Base-by-base conservation (phyloP, 345 rosid genomes). In the Salix exigua region DNA sequence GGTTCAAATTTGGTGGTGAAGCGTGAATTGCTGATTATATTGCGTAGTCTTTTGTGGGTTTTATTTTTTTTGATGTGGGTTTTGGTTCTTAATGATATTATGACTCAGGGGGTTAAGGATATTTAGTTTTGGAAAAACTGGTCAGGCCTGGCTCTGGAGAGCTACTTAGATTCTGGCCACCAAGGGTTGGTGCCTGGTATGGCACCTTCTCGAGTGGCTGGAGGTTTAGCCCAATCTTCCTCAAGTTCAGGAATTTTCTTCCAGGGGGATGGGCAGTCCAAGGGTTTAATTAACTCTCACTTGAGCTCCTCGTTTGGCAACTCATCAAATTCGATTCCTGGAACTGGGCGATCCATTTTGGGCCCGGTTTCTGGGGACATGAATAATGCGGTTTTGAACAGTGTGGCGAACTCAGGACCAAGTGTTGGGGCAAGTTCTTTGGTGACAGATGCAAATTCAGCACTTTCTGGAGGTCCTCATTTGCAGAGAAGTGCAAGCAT, bases 401-500 rank as follows among this genome's bases (percentile, higher is more conserved):
- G 90, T 53, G 94, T 88, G 70, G 93, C 93, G 51, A 93, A 91
- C 76, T 90, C 99, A 10, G 99, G 93, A 78, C 95, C 94, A 17
- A 92, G 97, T 84, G 90, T 91, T 60, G 97, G 94, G 73, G 99
- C 99, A 21, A 93, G 99, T 81, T 93, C 98, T 11, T 79, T 96
- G 84, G 91, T 93, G 63, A 93, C 99, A 38, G 97, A 96, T 90
- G 99, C 96, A 73, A 96, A 96, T 83, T 96, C 99, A 6, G 94
- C 90, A 0, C 88, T 93, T 71, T 95, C 99, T 33, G 92, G 94
- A 14, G 97, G 98, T 71, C 92, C 94, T 46, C 88, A 87, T 78
- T 85, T 96, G 88, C 97, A 92, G 89, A 91, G 98, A 76, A 96
- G 99, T 79, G 94, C 96, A 16, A 95, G 99, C 86, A 86, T 93